Evolutionary conservation across 176 grass and related monocot species (phyloP).

Genomic region (Coix lacrymajobi): DNA sequence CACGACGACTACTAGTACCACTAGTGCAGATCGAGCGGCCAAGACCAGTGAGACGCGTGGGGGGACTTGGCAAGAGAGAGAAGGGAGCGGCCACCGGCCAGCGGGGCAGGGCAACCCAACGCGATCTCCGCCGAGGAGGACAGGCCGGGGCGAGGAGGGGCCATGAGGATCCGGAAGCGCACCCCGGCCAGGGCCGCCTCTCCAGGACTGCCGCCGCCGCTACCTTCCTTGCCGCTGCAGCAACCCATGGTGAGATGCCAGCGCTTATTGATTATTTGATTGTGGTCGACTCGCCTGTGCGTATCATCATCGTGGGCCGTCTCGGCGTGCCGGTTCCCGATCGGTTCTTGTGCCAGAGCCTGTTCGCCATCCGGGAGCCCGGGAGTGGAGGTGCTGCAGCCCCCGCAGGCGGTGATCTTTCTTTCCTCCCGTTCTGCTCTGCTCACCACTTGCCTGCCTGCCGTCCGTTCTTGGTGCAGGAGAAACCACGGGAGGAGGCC

Average conservation of each 20-base stretch:
- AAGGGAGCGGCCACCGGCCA: neutral
- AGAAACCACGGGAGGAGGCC: neutral
- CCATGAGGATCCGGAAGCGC: conserved; percentile 51
- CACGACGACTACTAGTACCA: neutral
- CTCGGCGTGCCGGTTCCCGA: neutral
- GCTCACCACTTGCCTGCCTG: neutral
- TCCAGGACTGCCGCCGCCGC: neutral
- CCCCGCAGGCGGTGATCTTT: neutral
- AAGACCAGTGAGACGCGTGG: neutral
- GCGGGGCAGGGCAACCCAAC: neutral
- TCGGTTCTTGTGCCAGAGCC: neutral
- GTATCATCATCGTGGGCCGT: neutral
- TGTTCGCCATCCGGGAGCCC: too few relatives aligned
- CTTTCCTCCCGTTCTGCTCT: neutral
- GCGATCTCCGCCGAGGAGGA: neutral
- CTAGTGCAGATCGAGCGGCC: neutral
- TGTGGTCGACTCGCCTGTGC: neutral
- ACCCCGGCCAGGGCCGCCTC: conserved; percentile 1
- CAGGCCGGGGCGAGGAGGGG: neutral
- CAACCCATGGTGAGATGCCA: conserved; percentile 11
- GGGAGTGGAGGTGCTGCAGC: neutral
- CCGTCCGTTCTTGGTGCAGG: neutral
- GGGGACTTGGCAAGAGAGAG: too few relatives aligned
- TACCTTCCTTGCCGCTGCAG: neutral
- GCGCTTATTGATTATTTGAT: neutral